Percentiles rank a stretch among this genome's conserved stretches.
Evolutionary conservation across 2,329 filamentous ascomycete species (phyloP).

Genomic region (Colletotrichum limetticola): DNA sequence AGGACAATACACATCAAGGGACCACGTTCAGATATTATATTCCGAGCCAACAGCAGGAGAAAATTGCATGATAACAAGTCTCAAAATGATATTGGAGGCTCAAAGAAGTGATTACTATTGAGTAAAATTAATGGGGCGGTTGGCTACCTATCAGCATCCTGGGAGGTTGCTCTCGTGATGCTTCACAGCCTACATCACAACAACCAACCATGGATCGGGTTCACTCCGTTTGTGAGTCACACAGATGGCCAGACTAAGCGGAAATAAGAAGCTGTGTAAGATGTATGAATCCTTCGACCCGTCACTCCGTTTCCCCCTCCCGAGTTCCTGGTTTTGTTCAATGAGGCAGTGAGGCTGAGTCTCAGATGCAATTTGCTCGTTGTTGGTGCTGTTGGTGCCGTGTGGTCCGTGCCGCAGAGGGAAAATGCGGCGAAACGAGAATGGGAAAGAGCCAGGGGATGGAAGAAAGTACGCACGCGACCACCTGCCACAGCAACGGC

Average conservation of each 20-base stretch:
- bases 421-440: background rate
- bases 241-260: background rate
- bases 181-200: background rate
- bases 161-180: background rate
- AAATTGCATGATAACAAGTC: no score
- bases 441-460: background rate
- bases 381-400: conserved; percentile 7
- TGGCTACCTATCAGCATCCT: background rate
- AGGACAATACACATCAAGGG: no score
- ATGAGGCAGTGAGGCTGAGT: background rate
- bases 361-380: background rate
- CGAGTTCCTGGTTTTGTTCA: background rate
- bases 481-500: conserved; percentile 16
- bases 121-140: background rate
- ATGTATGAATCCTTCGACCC: background rate
- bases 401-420: conserved; percentile 5
- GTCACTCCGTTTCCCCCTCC: background rate
- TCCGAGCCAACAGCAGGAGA: no score
- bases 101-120: background rate
- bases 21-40: no score
- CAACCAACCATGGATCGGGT: background rate
- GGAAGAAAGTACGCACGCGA: conserved; percentile 7
- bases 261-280: background rate
- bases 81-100: background rate
- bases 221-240: background rate